Percentiles rank a stretch among this genome's conserved stretches.
Evolutionary conservation across 345 rosid species (phyloP).

Genomic region (Hevea brasiliensis): DNA sequence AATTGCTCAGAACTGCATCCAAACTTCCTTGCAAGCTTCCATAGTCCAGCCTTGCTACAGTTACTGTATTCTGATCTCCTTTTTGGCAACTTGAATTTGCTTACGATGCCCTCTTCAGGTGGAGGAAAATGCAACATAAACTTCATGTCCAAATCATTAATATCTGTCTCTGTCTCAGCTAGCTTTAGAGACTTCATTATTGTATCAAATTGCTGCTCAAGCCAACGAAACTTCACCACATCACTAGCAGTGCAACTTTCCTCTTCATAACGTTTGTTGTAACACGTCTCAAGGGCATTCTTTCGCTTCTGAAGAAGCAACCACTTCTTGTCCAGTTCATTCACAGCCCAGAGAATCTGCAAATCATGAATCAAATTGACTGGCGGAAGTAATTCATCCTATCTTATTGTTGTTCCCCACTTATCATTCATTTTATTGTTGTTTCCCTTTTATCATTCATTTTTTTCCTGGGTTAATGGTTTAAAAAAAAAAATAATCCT

Average conservation of each 20-base stretch:
- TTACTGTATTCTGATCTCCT: constrained; percentile 4
- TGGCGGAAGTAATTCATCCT: too few species aligned
- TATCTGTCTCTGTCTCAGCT: constrained; percentile 14
- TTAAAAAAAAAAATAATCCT: background rate
- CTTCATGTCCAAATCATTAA: constrained; percentile 11
- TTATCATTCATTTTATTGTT: too few species aligned
- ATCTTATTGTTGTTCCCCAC: too few species aligned
- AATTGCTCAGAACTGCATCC: constrained; percentile 16
- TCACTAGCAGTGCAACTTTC: background rate
- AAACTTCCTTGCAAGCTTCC: too few species aligned
- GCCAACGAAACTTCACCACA: background rate
- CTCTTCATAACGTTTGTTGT: constrained; percentile 4
- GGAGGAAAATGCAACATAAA: constrained; percentile 11
- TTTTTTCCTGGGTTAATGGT: too few species aligned
- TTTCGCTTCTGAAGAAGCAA: constrained; percentile 17
- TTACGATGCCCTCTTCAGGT: background rate
- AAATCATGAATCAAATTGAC: background rate
- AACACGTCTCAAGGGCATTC: background rate
- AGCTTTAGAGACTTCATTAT: constrained; percentile 5
- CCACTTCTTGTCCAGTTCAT: constrained; percentile 16
- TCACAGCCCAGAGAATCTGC: constrained; percentile 14
- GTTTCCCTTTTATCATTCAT: too few species aligned
- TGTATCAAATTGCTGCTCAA: background rate
- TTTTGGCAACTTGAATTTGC: constrained; percentile 3
- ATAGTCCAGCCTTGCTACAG: constrained; percentile 13